Conservation (phyloP, 116 monocot genomes). For the Iris pallida region DNA sequence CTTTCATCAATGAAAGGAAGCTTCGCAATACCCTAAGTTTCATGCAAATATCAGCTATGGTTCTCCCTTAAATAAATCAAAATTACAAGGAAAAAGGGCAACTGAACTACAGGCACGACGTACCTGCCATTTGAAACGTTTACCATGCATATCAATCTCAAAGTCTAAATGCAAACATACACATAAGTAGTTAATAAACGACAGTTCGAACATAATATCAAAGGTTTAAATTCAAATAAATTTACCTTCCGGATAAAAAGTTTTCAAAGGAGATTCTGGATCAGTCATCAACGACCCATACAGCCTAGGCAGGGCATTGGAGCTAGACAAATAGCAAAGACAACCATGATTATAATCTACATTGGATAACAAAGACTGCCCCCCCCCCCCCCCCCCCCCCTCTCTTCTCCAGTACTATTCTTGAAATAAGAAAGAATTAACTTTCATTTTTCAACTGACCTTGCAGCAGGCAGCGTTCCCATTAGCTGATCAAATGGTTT, state of each 20-base stretch:
- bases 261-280: slow-evolving; percentile 65
- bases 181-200: not conserved
- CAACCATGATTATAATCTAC: not conserved
- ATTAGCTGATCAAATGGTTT: slow-evolving; percentile 99
- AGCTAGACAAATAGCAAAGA: slow-evolving; percentile 39
- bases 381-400: too few species aligned
- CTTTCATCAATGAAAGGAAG: slow-evolving; percentile 95
- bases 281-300: slow-evolving; percentile 80
- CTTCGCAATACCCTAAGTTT: slow-evolving; percentile 80
- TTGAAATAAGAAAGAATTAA: too few species aligned
- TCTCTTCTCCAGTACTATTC: too few species aligned
- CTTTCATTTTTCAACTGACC: slow-evolving; percentile 30
- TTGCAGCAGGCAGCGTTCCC: slow-evolving; percentile 93
- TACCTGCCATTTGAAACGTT: slow-evolving; percentile 98
- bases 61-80: not conserved
- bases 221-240: slow-evolving; percentile 1
- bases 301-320: slow-evolving; percentile 68
- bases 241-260: slow-evolving; percentile 85
- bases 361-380: not conserved
- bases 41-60: slow-evolving; percentile 8
- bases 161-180: slow-evolving; percentile 58
- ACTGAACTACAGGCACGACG: slow-evolving; percentile 1
- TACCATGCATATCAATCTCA: slow-evolving; percentile 97
- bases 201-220: not conserved
- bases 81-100: not conserved